phyloP scores from a whole-genome alignment of 148 eudicot species.

The Euryodendron excelsum region DNA sequence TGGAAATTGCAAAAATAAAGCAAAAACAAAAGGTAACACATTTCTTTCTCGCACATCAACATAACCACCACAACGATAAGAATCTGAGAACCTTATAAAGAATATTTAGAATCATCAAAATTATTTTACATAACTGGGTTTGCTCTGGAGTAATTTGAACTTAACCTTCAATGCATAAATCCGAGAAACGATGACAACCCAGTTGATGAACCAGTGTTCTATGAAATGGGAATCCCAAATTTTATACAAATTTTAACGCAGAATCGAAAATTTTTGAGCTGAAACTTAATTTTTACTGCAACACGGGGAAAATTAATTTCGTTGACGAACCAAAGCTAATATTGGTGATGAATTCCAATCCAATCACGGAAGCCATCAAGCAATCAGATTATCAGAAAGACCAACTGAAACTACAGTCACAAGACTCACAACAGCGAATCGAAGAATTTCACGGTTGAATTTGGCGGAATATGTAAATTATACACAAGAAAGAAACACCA shows the following conservation, averaged over 20 bases:
- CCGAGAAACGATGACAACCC: not conserved
- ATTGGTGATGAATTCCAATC: not conserved
- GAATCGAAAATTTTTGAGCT: not conserved
- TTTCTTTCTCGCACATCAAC: not conserved
- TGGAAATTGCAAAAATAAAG: not conserved
- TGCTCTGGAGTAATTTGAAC: not conserved
- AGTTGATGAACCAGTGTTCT: not conserved
- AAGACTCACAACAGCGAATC: not conserved
- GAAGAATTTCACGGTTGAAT: not conserved
- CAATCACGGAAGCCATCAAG: not conserved
- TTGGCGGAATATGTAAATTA: not conserved
- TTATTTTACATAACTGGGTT: not conserved
- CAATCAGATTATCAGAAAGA: not conserved
- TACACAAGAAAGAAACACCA: not conserved
- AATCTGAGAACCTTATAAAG: not conserved
- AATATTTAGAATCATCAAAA: not conserved
- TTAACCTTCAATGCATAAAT: not conserved
- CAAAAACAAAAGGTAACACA: not conserved
- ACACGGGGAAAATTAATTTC: not conserved
- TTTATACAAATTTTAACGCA: not conserved
- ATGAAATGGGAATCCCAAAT: not conserved
- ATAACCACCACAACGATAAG: not conserved
- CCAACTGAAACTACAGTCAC: not conserved
- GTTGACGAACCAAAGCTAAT: not conserved
- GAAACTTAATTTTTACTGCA: not conserved